Evolutionary conservation across 768 basidiomycete genomes (phyloP), one percentile per base, ranked within the genome.

Genomic region (Mycena vulgaris): DNA sequence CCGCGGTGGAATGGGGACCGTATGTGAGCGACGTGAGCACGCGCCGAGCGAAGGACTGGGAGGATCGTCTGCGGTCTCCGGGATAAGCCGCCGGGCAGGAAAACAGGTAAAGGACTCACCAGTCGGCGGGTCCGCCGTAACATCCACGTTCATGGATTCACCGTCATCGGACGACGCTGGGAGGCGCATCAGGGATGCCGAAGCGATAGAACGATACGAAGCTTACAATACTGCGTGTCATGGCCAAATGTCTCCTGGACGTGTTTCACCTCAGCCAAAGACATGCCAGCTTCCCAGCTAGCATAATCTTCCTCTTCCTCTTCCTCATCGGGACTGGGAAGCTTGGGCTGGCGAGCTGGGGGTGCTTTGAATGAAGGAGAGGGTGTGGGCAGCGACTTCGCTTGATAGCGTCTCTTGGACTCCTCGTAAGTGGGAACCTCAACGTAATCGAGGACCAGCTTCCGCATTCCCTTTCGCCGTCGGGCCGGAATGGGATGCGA

Each of bases 231-330:
- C 25, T 63, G 69, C 14, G 59, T 39, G 2, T 49, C 63, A 33
- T 23, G n/a, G 13, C 49, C 68, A 57, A 67, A 61, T n/a, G 60
- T 60, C 5, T 69, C 56, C 53, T 62, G 73, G 27, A 62, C 63
- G 9, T 57, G 33, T 35, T 61, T 48, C 23, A 75, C 55, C 17
- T 76, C 66, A 23, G 61, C 27, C 10, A 72, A 62, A 17, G 74
- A 74, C 31, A 78, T 25, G 17, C 70, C 74, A 23, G 71, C 69
- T 66, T 83, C 81, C 81, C 82, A 79, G 63, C 77, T 76, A 27
- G 70, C 80, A 30, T 82, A 71, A 27, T 78, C 77, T 10, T 75
- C 76, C 28, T 78, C 67, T 19, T 65, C 71, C n/a, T 40, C 55
- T 16, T 64, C 68, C 13, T 63, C 63, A n/a, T 27, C 48, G 37